A percentile compares a stretch with the other conserved stretches of the same genome.
Conservation (phyloP, 2,329 filamentous ascomycete genomes). For the Alternaria sp. region DNA sequence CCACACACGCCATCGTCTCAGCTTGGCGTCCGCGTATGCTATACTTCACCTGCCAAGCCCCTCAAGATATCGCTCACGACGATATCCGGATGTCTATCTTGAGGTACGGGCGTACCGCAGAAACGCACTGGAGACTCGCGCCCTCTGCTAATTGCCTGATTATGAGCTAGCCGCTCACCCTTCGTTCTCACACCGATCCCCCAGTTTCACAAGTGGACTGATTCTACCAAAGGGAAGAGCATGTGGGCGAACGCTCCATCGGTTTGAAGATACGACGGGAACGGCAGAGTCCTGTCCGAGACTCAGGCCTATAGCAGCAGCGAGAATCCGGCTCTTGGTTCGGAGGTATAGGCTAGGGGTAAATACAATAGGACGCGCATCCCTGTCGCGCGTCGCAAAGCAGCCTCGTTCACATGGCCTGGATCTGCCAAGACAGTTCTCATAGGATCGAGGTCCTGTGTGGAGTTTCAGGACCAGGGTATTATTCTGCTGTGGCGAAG, state of each 20-base stretch:
- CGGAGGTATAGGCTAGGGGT: neutral
- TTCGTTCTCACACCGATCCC: neutral
- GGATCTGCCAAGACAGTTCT: conserved; percentile 14
- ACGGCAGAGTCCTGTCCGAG: neutral
- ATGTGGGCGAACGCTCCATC: conserved; percentile 15
- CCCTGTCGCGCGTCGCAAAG: conserved; percentile 19
- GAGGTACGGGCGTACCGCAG: neutral
- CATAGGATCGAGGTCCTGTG: neutral
- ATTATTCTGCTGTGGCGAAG: neutral
- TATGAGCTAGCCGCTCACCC: conserved; percentile 10
- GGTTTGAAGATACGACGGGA: neutral
- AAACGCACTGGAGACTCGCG: conserved; percentile 3
- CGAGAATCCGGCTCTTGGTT: conserved; percentile 2
- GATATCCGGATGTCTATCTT: neutral
- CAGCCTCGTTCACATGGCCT: neutral
- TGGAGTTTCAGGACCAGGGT: conserved; percentile 11
- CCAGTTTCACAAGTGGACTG: conserved; percentile 4
- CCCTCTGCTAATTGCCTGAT: conserved; percentile 27
- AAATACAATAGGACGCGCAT: conserved; percentile 10
- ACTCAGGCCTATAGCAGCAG: neutral
- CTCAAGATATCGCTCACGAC: neutral
- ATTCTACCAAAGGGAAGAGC: neutral
- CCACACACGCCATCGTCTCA: neutral
- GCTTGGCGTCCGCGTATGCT: neutral
- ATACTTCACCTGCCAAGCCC: neutral